These are phyloP conservation scores for Epichloe uncinata DNA, from an alignment of 2,329 filamentous ascomycete species.

Conservation along the genomic window DNA sequence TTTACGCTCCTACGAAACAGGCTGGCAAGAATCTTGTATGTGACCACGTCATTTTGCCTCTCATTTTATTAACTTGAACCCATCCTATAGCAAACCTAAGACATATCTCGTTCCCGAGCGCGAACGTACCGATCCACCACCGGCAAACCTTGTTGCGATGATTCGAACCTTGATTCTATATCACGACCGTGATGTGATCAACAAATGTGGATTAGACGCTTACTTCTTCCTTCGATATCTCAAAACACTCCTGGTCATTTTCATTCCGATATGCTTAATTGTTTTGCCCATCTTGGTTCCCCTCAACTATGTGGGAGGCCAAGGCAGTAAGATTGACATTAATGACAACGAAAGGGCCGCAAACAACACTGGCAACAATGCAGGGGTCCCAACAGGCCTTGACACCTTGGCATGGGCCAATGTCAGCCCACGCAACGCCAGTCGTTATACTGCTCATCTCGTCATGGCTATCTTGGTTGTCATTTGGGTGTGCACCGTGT, in stretches of 20 bases:
- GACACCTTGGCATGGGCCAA: constrained; percentile 85
- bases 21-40: constrained; percentile 70
- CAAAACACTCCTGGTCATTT: constrained; percentile 70
- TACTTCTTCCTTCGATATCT: constrained; percentile 94
- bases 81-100: constrained; percentile 51
- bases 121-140: constrained; percentile 67
- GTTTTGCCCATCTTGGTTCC: constrained; percentile 79
- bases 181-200: constrained; percentile 70
- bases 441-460: constrained; percentile 73
- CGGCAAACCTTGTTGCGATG: constrained; percentile 38
- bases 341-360: constrained; percentile 20
- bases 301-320: constrained; percentile 63
- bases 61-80: not conserved
- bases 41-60: not conserved
- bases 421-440: constrained; percentile 49
- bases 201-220: constrained; percentile 89
- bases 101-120: constrained; percentile 78
- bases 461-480: constrained; percentile 67
- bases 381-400: constrained; percentile 42
- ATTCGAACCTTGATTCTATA: constrained; percentile 50
- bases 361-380: constrained; percentile 8
- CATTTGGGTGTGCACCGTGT: constrained; percentile 72
- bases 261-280: constrained; percentile 65
- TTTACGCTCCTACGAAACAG: constrained; percentile 70
- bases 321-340: constrained; percentile 39